phyloP scores from a whole-genome alignment of 2,329 filamentous ascomycete species.

The Lecanosticta acicola region DNA sequence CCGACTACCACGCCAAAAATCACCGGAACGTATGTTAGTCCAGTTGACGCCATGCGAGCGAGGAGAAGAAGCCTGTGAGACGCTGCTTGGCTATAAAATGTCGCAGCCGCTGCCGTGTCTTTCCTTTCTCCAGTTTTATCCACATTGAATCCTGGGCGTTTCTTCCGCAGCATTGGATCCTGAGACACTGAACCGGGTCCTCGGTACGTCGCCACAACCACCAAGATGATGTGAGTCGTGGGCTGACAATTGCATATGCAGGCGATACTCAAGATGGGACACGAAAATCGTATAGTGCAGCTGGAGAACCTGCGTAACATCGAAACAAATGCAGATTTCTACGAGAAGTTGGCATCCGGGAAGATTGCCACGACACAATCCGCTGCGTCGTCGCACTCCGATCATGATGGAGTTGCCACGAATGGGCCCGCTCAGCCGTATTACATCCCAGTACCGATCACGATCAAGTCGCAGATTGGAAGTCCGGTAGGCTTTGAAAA shows the following conservation, averaged over 20 bases:
- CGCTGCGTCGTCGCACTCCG: conserved; percentile 11
- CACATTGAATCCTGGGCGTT: neutral
- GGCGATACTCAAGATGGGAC: conserved; percentile 15
- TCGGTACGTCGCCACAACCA: neutral
- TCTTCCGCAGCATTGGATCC: neutral
- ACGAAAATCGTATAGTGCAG: conserved; percentile 26
- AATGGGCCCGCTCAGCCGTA: conserved; percentile 13
- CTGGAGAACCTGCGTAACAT: conserved; percentile 27
- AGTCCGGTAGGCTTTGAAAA: conserved; percentile 14
- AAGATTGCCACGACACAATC: conserved; percentile 19
- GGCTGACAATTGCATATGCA: no score
- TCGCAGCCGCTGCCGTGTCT: neutral
- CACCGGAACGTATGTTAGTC: no score
- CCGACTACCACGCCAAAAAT: no score
- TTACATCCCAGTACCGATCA: conserved; percentile 30
- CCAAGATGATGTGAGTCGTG: no score
- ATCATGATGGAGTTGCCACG: conserved; percentile 2
- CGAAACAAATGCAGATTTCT: conserved; percentile 25
- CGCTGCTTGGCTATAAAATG: neutral
- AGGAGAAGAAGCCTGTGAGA: neutral
- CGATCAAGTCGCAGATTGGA: conserved; percentile 29
- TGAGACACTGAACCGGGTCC: neutral
- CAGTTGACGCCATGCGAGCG: neutral
- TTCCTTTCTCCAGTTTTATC: neutral
- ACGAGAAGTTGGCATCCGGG: conserved; percentile 26